A percentile compares a stretch with the other conserved stretches of the same genome.
phyloP scores from a whole-genome alignment of 768 basidiomycete genomes.

The Lactarius psammicola region DNA sequence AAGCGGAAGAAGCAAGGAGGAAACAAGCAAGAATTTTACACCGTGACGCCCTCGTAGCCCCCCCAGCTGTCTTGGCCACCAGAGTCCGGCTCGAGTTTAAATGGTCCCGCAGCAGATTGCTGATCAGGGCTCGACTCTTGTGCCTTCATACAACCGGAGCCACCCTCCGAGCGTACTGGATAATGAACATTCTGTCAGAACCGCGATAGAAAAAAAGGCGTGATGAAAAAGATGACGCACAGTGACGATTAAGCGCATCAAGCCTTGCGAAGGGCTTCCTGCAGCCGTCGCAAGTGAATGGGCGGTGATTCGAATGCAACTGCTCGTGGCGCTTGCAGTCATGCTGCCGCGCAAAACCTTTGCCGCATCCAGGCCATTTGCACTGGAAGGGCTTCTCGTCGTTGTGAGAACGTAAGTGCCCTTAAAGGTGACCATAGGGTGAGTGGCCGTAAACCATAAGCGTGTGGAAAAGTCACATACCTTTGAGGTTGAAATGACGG shows the following conservation, averaged over 20 bases:
- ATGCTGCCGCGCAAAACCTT: constrained; percentile 92
- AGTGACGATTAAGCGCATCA: constrained; percentile 91
- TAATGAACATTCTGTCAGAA: constrained; percentile 1
- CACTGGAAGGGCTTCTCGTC: constrained; percentile 95
- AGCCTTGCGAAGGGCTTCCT: constrained; percentile 90
- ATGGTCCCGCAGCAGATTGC: constrained; percentile 6
- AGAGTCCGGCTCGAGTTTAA: constrained; percentile 14
- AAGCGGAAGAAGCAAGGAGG: background rate
- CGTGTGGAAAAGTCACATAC: constrained; percentile 40
- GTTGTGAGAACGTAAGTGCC: constrained; percentile 93
- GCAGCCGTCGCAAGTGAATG: constrained; percentile 92
- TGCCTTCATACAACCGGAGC: constrained; percentile 65
- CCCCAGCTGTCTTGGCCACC: constrained; percentile 13
- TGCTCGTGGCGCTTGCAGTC: constrained; percentile 97
- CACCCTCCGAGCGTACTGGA: constrained; percentile 77
- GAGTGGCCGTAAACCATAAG: constrained; percentile 1
- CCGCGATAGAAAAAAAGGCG: background rate
- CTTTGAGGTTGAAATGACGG: constrained; percentile 90
- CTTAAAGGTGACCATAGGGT: constrained; percentile 37
- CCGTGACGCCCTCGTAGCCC: background rate
- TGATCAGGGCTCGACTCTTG: constrained; percentile 35
- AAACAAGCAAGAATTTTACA: background rate
- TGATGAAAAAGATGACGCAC: constrained; percentile 43
- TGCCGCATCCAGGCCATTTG: constrained; percentile 91
- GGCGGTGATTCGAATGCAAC: constrained; percentile 87